Base-by-base conservation (phyloP, 2,329 filamentous ascomycete species). In the Pestalotiopsis fici region DNA sequence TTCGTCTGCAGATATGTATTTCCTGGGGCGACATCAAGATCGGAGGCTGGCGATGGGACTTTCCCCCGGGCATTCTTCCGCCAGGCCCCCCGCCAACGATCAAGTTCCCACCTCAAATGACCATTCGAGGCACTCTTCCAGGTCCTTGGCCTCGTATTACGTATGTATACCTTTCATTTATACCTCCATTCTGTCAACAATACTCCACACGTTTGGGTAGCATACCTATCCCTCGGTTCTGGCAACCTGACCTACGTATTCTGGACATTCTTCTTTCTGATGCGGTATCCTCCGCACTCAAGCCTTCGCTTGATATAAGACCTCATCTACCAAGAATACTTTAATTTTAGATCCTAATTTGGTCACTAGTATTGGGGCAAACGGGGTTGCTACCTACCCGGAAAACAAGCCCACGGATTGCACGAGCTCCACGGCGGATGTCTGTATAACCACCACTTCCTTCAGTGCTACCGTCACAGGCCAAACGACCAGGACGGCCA, bases 91-190 rank as follows among this genome's bases (percentile, higher is more conserved):
- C 62, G 6, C 62, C 62, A 23, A 54, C 28, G 21, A 64, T 64
- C 50, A 28, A 47, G 39, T 54, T 64, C 25, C 62, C 62, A 7
- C 39, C 39, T 31, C 4, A 13, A 13, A 3, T 64, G 12, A 15
- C 39, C 15, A 27, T 64, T n/a, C 13, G 55, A 27, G 62, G 62
- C 23, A 27, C 39, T 27, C 62, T 55, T 23, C 62, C 62, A 54
- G 47, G 47, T 31, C 62, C 62, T 55, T 64, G 62, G 62, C 62
- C 62, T 21, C 37, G 25, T 18, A 64, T 64, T 11, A 64, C 62
- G 62, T 64, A 54, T 21, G 62, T 64, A 18, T 35, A 35, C 31
- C 25, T 64, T 15, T 57, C 11, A 57, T n/a, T n/a, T n/a, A n/a
- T n/a, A n/a, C n/a, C n/a, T n/a, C n/a, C n/a, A n/a, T n/a, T n/a